A percentile compares a stretch with the other conserved stretches of the same genome.
These are phyloP conservation scores for Pythium aristosporum DNA, from an alignment of 352 stramenopile species.

Conservation along the genomic window DNA sequence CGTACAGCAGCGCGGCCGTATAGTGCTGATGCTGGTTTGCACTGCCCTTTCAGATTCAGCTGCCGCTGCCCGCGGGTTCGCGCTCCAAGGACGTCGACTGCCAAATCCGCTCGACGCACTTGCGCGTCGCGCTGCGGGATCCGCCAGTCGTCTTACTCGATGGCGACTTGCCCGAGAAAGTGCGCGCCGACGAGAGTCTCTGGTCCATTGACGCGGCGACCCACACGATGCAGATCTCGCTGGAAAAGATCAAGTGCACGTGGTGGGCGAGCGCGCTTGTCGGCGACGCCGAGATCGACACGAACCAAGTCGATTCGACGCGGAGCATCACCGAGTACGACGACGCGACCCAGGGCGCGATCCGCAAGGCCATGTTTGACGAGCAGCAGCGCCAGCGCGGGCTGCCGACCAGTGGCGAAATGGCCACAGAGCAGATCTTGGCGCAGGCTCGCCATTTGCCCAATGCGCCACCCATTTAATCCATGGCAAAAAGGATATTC, in stretches of 20 bases:
- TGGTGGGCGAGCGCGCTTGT: constrained; percentile 96
- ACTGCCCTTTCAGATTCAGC: constrained; percentile 46
- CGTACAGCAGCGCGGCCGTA: background rate
- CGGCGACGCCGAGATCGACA: constrained; percentile 96
- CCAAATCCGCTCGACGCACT: constrained; percentile 78
- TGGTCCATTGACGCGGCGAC: constrained; percentile 92
- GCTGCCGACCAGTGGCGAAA: constrained; percentile 90
- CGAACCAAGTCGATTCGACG: constrained; percentile 95
- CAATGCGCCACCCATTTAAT: constrained; percentile 14
- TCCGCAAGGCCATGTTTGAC: constrained; percentile 98
- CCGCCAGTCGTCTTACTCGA: constrained; percentile 47
- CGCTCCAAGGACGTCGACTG: constrained; percentile 91
- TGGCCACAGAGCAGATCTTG: constrained; percentile 91
- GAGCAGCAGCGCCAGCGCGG: constrained; percentile 93
- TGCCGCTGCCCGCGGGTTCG: constrained; percentile 89
- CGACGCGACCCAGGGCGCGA: constrained; percentile 95
- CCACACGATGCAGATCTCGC: constrained; percentile 75
- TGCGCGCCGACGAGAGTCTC: constrained; percentile 97
- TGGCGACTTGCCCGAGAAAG: constrained; percentile 88
- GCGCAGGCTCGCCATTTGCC: constrained; percentile 86
- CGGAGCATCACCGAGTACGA: constrained; percentile 97
- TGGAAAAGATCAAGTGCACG: constrained; percentile 97
- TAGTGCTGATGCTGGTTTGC: background rate
- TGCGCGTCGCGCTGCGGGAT: constrained; percentile 84
- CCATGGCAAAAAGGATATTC: constrained; percentile 62